A percentile compares a stretch with the other conserved stretches of the same genome.
Conservation (phyloP, 257 asterid genomes). For the Cruciata laevipes region DNA sequence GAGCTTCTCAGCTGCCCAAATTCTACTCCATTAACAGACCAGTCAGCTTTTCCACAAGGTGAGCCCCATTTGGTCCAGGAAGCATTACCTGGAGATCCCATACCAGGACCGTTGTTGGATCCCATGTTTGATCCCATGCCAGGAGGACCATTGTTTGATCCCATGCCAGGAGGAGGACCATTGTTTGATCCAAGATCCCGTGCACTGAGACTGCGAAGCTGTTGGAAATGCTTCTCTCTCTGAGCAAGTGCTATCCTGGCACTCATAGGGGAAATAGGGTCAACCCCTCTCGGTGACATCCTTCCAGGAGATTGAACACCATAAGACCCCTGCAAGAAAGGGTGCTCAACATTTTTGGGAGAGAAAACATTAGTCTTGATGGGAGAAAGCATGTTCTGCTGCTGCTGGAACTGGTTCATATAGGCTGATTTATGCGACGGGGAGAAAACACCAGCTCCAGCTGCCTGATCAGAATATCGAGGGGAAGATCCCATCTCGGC, state of each 20-base stretch:
- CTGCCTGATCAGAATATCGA: slow-evolving; percentile 60
- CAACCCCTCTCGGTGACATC: slow-evolving; percentile 76
- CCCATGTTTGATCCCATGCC: slow-evolving; percentile 45
- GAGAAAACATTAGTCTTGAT: slow-evolving; percentile 60
- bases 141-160: slow-evolving; percentile 26
- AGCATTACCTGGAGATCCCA: slow-evolving; percentile 48
- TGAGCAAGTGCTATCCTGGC: slow-evolving; percentile 51
- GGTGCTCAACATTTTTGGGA: slow-evolving; percentile 65
- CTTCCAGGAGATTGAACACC: slow-evolving; percentile 75
- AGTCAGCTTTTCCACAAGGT: slow-evolving; percentile 51
- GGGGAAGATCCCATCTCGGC: slow-evolving; percentile 71
- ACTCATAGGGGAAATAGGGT: slow-evolving; percentile 74
- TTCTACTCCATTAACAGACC: slow-evolving; percentile 67
- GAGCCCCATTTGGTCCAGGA: slow-evolving; percentile 75
- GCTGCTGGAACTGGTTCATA: slow-evolving; percentile 72
- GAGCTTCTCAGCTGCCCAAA: slow-evolving; percentile 34
- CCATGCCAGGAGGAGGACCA: slow-evolving; percentile 31
- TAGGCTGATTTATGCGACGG: slow-evolving; percentile 71
- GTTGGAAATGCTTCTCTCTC: slow-evolving; percentile 66
- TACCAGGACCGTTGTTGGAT: slow-evolving; percentile 17
- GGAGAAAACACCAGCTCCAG: slow-evolving; percentile 58
- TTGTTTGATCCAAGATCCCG: slow-evolving; percentile 50
- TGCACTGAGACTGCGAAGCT: slow-evolving; percentile 54
- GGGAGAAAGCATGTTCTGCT: slow-evolving; percentile 62
- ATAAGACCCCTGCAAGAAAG: slow-evolving; percentile 67